These are phyloP conservation scores for Ustilago tritici DNA, from an alignment of 1,284 basidiomycete genomes.

Conservation along the genomic window DNA sequence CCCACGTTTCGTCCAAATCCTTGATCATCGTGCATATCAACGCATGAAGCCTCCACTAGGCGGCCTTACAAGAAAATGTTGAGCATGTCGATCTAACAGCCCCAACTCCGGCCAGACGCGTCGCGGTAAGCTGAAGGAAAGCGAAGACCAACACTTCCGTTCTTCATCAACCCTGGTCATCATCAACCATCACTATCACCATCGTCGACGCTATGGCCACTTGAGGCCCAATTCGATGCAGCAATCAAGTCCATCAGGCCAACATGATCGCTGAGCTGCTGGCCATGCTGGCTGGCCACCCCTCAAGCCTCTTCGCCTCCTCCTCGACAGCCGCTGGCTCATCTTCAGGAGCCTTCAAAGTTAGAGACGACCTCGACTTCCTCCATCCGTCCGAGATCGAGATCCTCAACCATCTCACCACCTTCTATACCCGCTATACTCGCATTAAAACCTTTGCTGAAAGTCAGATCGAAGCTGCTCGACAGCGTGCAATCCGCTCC, in stretches of 20 bases:
- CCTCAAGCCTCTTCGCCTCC: conserved; percentile 52
- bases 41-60: conserved; percentile 11
- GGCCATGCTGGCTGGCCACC: conserved; percentile 50
- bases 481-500: conserved; percentile 39
- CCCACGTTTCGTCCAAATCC: conserved; percentile 1
- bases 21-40: conserved; percentile 5
- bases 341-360: conserved; percentile 16
- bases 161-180: background rate
- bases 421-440: conserved; percentile 38
- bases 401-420: conserved; percentile 49
- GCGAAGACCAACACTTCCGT: conserved; percentile 36
- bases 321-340: conserved; percentile 17
- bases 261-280: conserved; percentile 53
- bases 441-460: conserved; percentile 49
- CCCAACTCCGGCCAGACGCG: conserved; percentile 16
- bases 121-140: conserved; percentile 17
- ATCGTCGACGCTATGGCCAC: background rate
- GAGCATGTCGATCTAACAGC: conserved; percentile 6
- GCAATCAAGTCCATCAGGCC: background rate
- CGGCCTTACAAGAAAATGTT: background rate
- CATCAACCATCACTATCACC: conserved; percentile 1
- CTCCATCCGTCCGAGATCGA: conserved; percentile 48
- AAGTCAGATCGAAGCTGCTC: conserved; percentile 39
- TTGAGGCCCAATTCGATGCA: conserved; percentile 3
- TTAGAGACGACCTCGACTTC: conserved; percentile 39